Percentiles rank a stretch among this genome's conserved stretches.
These are phyloP conservation scores for Aspergillus incahuasiensis DNA, from an alignment of 495 filamentous ascomycete species.

Conservation along the genomic window DNA sequence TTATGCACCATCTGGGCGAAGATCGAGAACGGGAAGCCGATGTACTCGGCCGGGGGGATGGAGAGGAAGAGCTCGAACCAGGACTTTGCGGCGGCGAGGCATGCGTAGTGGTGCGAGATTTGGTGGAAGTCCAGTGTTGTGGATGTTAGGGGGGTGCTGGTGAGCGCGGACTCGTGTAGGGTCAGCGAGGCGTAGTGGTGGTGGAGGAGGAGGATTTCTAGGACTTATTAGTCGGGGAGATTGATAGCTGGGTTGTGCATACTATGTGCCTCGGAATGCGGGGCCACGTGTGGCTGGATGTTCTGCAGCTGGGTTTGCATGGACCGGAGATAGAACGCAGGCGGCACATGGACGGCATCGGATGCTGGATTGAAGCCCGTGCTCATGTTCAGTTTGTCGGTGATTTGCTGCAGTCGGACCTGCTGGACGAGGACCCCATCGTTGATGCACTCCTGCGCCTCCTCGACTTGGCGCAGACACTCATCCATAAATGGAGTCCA, in stretches of 20 bases:
- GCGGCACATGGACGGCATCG: conserved; percentile 13
- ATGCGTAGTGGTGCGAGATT: conserved; percentile 30
- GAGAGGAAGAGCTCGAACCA: conserved; percentile 34
- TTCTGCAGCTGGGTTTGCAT: conserved; percentile 41
- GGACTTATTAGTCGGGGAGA: background rate
- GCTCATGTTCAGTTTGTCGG: conserved; percentile 21
- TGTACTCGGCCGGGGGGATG: conserved; percentile 27
- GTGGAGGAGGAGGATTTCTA: conserved; percentile 36
- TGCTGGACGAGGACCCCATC: conserved; percentile 48
- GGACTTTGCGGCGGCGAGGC: conserved; percentile 33
- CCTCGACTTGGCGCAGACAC: conserved; percentile 39
- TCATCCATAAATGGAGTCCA: conserved; percentile 54
- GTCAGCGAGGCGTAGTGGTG: conserved; percentile 37
- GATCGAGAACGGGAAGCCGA: conserved; percentile 31
- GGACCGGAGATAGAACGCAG: conserved; percentile 38
- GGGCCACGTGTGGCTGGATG: conserved; percentile 31
- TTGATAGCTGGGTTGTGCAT: background rate
- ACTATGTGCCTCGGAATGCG: conserved; percentile 36
- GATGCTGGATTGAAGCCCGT: background rate
- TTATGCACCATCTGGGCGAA: conserved; percentile 41
- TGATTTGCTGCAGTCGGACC: conserved; percentile 43
- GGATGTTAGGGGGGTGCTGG: conserved; percentile 20
- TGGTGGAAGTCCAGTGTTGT: conserved; percentile 25
- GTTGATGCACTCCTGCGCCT: conserved; percentile 42
- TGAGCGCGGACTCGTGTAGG: conserved; percentile 36